These are phyloP conservation scores for Stemphylium lycopersici DNA, from an alignment of 2,329 filamentous ascomycete species.

Conservation along the genomic window DNA sequence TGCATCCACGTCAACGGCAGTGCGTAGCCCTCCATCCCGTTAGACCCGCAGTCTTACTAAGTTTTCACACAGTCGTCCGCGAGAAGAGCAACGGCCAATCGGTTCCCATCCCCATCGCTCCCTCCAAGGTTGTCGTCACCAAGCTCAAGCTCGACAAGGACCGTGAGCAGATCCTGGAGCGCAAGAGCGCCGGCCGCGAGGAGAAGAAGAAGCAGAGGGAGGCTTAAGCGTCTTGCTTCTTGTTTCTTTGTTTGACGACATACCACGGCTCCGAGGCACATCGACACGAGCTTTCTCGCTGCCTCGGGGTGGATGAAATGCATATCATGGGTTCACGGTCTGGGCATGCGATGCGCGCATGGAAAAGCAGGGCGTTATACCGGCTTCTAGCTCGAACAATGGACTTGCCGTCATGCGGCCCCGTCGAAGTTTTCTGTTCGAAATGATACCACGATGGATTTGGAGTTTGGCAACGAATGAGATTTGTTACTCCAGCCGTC, in stretches of 20 bases:
- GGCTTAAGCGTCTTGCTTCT: conserved; percentile 52
- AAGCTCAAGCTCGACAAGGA: conserved; percentile 99
- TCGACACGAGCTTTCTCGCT: conserved; percentile 42
- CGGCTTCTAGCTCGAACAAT: conserved; percentile 48
- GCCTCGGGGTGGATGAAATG: conserved; percentile 48
- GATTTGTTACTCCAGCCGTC: conserved; percentile 35
- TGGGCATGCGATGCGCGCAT: conserved; percentile 43
- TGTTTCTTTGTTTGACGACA: conserved; percentile 45
- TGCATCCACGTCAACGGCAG: conserved; percentile 91
- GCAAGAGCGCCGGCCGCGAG: conserved; percentile 82
- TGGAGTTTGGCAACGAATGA: conserved; percentile 32
- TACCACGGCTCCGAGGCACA: conserved; percentile 45
- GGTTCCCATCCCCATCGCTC: conserved; percentile 91
- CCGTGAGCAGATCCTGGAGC: conserved; percentile 84
- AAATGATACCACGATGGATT: conserved; percentile 38
- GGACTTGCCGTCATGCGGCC: conserved; percentile 44
- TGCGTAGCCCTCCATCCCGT: conserved; percentile 28
- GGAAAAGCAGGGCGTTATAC: conserved; percentile 48
- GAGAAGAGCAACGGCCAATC: conserved; percentile 98
- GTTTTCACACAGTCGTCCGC: conserved; percentile 68
- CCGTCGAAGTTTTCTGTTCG: conserved; percentile 41
- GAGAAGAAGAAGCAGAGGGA: conserved; percentile 71
- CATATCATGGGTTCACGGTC: conserved; percentile 46
- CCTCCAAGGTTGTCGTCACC: conserved; percentile 97
- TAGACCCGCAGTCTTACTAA: conserved; percentile 25